Evolutionary conservation across 2,329 filamentous ascomycete species (phyloP).

Genomic region (Elsinoe fawcettii): DNA sequence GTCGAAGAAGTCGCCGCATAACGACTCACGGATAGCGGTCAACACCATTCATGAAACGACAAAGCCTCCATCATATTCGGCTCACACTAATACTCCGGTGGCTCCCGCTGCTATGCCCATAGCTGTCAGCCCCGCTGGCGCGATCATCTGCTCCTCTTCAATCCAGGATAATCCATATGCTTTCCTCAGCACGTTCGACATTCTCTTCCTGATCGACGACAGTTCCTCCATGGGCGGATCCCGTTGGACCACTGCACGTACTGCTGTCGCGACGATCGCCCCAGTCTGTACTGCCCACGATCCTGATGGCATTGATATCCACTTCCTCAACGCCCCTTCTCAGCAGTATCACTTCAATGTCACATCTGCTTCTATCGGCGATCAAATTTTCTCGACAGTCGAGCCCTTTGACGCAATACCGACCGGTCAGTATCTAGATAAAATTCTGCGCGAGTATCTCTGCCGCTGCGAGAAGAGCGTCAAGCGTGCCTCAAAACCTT

Average conservation of each 20-base stretch:
- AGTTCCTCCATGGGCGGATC: conserved; percentile 73
- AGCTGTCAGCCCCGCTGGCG: conserved; percentile 23
- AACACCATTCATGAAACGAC: background rate
- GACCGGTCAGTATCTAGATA: conserved; percentile 62
- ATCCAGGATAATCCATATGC: conserved; percentile 59
- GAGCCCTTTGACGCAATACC: conserved; percentile 61
- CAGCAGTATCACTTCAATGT: conserved; percentile 58
- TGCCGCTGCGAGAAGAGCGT: conserved; percentile 38
- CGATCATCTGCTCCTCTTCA: conserved; percentile 17
- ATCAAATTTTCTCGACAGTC: conserved; percentile 62
- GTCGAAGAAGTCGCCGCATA: background rate
- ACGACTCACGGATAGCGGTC: background rate
- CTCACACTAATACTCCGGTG: conserved; percentile 35
- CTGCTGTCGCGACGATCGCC: conserved; percentile 64
- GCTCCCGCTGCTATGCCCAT: conserved; percentile 33
- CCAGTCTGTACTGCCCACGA: conserved; percentile 77
- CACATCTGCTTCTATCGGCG: conserved; percentile 49
- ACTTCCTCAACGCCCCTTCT: conserved; percentile 73
- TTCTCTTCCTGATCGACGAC: conserved; percentile 85
- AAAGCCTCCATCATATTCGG: conserved; percentile 6
- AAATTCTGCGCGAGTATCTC: conserved; percentile 69
- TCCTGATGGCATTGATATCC: conserved; percentile 77
- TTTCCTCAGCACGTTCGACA: conserved; percentile 76
- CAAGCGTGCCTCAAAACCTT: conserved; percentile 20
- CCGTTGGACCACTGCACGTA: conserved; percentile 66